A percentile compares a stretch with the other conserved stretches of the same genome.
These are phyloP conservation scores for Dillenia suffruticosa DNA, from an alignment of 164 flowering plant species.

Conservation along the genomic window DNA sequence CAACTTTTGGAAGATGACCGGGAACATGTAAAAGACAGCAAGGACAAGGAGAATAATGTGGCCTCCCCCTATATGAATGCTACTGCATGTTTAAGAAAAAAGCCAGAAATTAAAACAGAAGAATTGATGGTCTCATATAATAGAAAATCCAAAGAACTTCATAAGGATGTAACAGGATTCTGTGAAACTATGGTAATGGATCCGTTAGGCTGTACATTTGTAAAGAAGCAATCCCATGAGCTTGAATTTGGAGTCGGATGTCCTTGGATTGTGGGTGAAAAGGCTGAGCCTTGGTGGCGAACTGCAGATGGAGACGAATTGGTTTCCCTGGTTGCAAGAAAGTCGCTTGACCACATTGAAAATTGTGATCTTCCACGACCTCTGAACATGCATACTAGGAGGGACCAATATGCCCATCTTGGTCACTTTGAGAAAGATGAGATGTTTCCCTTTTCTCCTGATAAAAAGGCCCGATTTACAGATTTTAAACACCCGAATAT, in stretches of 20 bases:
- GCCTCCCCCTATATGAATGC: constrained; percentile 15
- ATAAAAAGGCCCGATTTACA: constrained; percentile 12
- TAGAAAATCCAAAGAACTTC: constrained; percentile 4
- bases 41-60: constrained; percentile 5
- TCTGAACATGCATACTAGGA: constrained; percentile 20
- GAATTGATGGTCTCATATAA: constrained; percentile 19
- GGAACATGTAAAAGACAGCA: background rate
- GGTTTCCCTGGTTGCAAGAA: constrained; percentile 50
- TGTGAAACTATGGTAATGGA: constrained; percentile 22
- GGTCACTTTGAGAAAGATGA: constrained; percentile 16
- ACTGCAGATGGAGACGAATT: constrained; percentile 47
- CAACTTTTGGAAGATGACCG: constrained; percentile 9
- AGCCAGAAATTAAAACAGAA: constrained; percentile 19
- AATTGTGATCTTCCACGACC: constrained; percentile 59
- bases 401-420: constrained; percentile 16
- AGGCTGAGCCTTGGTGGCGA: constrained; percentile 62
- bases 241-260: constrained; percentile 27
- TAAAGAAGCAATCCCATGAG: constrained; percentile 15
- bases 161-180: constrained; percentile 13
- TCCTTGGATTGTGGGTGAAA: constrained; percentile 34
- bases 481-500: constrained; percentile 4
- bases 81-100: constrained; percentile 20
- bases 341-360: constrained; percentile 40
- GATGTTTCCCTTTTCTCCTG: constrained; percentile 21
- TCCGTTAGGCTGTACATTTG: constrained; percentile 14